Evolutionary conservation across 2,329 filamentous ascomycete genomes (phyloP), one percentile per base, ranked within the genome.

Genomic region (Arthroderma uncinatum): DNA sequence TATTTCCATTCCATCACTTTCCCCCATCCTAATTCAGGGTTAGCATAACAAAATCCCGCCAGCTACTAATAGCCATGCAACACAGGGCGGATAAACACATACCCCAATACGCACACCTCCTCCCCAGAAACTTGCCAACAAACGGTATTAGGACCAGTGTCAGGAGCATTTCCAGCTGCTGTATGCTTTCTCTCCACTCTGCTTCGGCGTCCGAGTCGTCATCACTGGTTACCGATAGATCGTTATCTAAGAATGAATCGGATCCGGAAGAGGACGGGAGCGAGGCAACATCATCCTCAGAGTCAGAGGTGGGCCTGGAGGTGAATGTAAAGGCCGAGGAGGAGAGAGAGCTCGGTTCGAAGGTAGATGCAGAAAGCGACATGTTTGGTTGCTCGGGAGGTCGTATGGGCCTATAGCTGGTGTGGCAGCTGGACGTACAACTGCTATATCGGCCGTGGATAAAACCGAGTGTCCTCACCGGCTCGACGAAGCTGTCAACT

Each of bases 41-140:
- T 34, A 42, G 8, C 68, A 58, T 70, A 69, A 2, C 5, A 10
- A 56, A 58, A 19, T 7, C 19, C 40, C 8, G 5, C 6, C 14
- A 30, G 23, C 12, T 28, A 16, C 14, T 25, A 25, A 36, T 39
- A 25, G 30, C 8, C 4, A 50, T 21, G 10, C 16, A 48, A 19
- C 10, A 7, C 21, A 34, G 9, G 2, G 16, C 9, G 16, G 16
- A 21, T 1, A 14, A 30, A 67, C 71, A 67, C 71, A 39, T 79
- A 96, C 92, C 89, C 89, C 90, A 96, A 70, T 95, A 96, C 59
- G 92, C 92, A 76, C 91, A 94, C 73, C 89, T 94, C 70, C 93
- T 82, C 48, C 93, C 93, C 71, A 96, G 83, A 74, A 90, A 97
- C 74, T 97, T 98, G 59, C 93, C 93, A 64, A 89, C 77, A 71